Base-by-base conservation (phyloP, 805 yeast genomes). In the Candida germanica region DNA sequence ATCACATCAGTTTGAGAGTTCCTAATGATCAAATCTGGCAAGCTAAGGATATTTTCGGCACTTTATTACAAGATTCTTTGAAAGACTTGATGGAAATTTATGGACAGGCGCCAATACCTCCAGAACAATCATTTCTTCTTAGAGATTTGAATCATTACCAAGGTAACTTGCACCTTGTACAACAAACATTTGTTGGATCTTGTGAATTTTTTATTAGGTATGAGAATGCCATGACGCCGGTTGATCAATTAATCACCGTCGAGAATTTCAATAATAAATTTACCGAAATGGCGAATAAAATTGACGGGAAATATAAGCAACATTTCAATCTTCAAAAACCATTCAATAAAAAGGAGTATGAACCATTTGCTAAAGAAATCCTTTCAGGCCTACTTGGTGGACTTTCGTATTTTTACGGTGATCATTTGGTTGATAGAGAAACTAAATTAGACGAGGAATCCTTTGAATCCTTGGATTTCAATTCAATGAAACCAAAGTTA, bases 361-460 rank as follows among this genome's bases (percentile, higher is more conserved):
- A 56, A 19, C 46, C 48, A 6, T 89, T 93, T 62, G 95, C 88
- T 1, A 71, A 84, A 48, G 89, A 86, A 48, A 66, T 87, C 26
- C 53, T 91, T 7, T 83, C 97, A 0, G 91, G 89, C 38, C 66
- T 93, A 29, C 55, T 86, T 38, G 98, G 97, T 14, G 98, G 98
- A 10, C 73, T 93, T 35, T 86, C 95, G 2, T 88, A 87, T 59
- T 84, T 84, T 51, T 70, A 85, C 51, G 98, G 98, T 22, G 83
- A 80, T 35, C 85, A 83, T 33, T 52, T 83, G 33, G 93, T 93
- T 16, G 96, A 89, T 54, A 67, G 95, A 47, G 69, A 71, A 4
- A 77, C 87, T 1, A 66, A 69, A 3, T 65, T 80, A 22, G 87
- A 82, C 46, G 88, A 83, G 39, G 85, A 83, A 8, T 79, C 79